phyloP scores from a whole-genome alignment of 345 rosid genomes.

The Camelina laxa region DNA sequence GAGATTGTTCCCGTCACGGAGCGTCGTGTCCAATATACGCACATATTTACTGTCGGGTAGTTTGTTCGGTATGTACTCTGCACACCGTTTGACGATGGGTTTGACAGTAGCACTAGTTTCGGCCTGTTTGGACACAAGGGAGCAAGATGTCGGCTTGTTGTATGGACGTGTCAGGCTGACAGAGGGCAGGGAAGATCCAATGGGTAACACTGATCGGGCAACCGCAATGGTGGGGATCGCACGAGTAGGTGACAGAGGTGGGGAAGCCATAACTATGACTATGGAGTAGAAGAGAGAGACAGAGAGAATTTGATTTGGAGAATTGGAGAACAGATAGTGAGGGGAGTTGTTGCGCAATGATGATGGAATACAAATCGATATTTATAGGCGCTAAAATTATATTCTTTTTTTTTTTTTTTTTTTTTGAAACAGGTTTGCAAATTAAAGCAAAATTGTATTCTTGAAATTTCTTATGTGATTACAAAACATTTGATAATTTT shows the following conservation, averaged over 20 bases:
- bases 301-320: neutral
- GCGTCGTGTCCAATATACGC: slow-evolving; percentile 91
- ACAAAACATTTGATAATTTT: too few species aligned
- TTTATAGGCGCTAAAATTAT: neutral
- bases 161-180: slow-evolving; percentile 9
- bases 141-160: slow-evolving; percentile 37
- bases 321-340: neutral
- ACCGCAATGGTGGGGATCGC: slow-evolving; percentile 30
- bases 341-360: slow-evolving; percentile 5
- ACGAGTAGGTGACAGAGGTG: slow-evolving; percentile 30
- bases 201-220: slow-evolving; percentile 2
- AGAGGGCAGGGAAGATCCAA: slow-evolving; percentile 16
- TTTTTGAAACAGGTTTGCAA: too few species aligned
- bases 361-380: slow-evolving; percentile 21
- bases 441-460: too few species aligned
- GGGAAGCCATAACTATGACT: slow-evolving; percentile 24
- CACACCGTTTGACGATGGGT: slow-evolving; percentile 45
- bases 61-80: slow-evolving; percentile 64
- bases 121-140: slow-evolving; percentile 32
- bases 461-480: too few species aligned
- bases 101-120: slow-evolving; percentile 8
- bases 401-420: too few species aligned
- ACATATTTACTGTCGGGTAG: slow-evolving; percentile 73
- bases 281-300: neutral
- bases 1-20: slow-evolving; percentile 98